Evolutionary conservation across 1,284 basidiomycete genomes (phyloP), one percentile per base, ranked within the genome.

Genomic region (Termitomyces sp.): DNA sequence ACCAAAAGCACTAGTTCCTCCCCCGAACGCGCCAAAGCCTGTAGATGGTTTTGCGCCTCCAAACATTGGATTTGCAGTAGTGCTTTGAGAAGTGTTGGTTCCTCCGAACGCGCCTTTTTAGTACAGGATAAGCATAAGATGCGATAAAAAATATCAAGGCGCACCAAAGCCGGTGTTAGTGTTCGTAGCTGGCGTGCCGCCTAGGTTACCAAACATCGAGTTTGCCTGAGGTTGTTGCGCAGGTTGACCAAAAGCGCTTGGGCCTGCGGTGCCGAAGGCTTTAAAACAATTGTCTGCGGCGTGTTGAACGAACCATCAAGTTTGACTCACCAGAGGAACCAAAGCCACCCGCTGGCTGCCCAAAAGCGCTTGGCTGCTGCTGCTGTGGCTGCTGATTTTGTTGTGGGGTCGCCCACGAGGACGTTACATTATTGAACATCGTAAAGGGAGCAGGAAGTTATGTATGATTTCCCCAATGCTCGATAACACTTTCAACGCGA

Each of bases 141-240:
- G 52, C 50, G 38, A 46, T 59, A 46, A 31, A 21, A 52, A 58
- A 52, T 24, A 5, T 11, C n/a, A 46, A 37, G 24, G 68, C 79
- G 59, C 63, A 87, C 87, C 84, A 69, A 89, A 89, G 54, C 75
- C 75, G 52, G 78, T 63, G 24, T 61, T 70, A 3, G 71, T 62
- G 11, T 68, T 64, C 45, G 71, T 62, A 45, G 68, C 65, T 33
- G 69, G 70, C 45, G 66, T 67, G 46, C 70, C 72, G 47, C 21
- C 21, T 5, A 84, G 64, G 60, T 76, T 79, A 53, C 87, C 87
- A 66, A 89, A 90, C 84, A 89, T 88, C 40, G 89, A 84, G 59
- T 91, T 91, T 1, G 80, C 76, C 63, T 83, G 83, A 45, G 84
- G 81, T 59, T 74, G 79, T 57, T 75, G 77, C 52, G 55, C 31